Base-by-base conservation (phyloP, 1,139 yeast species). In the Taphrina betulina region DNA sequence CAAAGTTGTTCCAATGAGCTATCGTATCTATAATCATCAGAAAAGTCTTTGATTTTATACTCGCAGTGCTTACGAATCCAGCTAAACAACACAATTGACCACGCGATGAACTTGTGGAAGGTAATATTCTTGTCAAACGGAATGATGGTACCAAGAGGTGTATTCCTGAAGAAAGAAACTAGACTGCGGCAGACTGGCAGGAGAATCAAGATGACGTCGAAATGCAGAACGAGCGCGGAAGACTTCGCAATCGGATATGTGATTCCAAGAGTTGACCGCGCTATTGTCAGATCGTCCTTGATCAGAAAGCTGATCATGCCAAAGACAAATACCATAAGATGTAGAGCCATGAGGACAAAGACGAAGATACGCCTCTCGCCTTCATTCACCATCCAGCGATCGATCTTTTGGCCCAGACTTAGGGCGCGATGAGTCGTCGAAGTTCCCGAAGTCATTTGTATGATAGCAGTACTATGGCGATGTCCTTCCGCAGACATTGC, bases 321-420 rank as follows among this genome's bases (percentile, higher is more conserved):
- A 26, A 53, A 45, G 34, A 34, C 26, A 31, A 53, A 53, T 36
- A 53, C 53, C 45, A 53, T 36, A 17, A 38, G 35, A 44, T 53
- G 57, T 12, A 37, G 34, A 37, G 40, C 14, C 16, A 50, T 23
- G 34, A 53, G 43, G 23, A 53, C 16, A 22, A 28, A 26, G 20
- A 29, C 31, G 29, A 45, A 37, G 14, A 42, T 23, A 20, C 50
- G 56, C 5, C 42, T 43, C 14, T 28, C 41, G 16, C 56, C 57
- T 17, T 53, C 57, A 33, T 53, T 53, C 20, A 53, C 52, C 57
- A 53, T 53, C 57, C 57, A 53, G 12, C 53, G 17, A n/a, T 53
- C 52, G 22, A 53, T 7, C 22, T 35, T 45, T 26, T 53, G 57
- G 8, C 57, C 44, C 22, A 45, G 20, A 16, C 46, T 44, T 20